Evolutionary conservation across 306 rosid genomes (phyloP), one percentile per base, ranked within the genome.

Genomic region (Glycine soja): DNA sequence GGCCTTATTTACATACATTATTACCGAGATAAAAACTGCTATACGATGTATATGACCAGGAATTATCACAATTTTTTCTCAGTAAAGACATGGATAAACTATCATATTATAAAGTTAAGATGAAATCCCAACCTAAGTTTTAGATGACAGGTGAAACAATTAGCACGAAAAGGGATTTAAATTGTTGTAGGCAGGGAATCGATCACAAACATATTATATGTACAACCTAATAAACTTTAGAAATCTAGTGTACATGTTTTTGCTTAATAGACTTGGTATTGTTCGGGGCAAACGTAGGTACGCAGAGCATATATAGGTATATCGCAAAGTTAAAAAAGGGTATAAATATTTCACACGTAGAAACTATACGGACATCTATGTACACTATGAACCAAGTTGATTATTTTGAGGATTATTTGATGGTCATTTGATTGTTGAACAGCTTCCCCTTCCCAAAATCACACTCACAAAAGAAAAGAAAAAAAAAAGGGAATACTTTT

Each of bases 191-290:
- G 18, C 9, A 52, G 8, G 59, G 43, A 77, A 36, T 8, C 63
- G 8, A 18, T 8, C n/a, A 10, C 6, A 78, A 52, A 18, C 47
- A 66, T 24, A 64, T 75, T 34, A 69, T 75, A 68, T 45, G 86
- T 62, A 82, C 15, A 38, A 48, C 11, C 38, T 50, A n/a, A 63
- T 48, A 86, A 40, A 75, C 86, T 77, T 75, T 74, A 67, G 79
- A 52, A 34, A 52, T 53, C 10, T 56, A 59, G 54, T 13, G 38
- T 13, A 42, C 46, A 53, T 34, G 18, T 47, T 76, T 64, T 14
- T 14, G 83, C 82, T 83, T 1, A 36, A 83, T 81, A 14, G 48
- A 24, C 30, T 47, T 48, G 45, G 6, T 42, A 42, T 42, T 42
- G 45, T 42, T 42, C 45, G 45, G 45, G 45, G 48, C 2, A 45